Percentiles rank a stretch among this genome's conserved stretches.
Conservation (phyloP, 2,329 filamentous ascomycete species). For the Cadophora gregata region DNA sequence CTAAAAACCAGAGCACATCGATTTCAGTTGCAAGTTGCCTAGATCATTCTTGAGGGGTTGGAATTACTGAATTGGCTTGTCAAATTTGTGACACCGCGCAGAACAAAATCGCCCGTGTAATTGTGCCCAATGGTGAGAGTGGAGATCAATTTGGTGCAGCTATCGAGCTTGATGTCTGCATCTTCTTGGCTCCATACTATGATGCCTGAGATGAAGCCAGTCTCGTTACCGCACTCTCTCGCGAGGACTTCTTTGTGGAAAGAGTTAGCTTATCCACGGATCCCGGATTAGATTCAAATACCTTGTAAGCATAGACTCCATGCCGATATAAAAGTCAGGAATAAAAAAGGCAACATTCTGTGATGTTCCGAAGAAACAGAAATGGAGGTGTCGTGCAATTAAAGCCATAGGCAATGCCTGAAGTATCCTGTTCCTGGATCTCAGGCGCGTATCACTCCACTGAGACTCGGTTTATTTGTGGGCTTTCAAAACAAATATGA, state of each 20-base stretch:
- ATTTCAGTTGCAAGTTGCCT: not conserved
- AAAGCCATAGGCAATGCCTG: not conserved
- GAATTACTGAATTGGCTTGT: not conserved
- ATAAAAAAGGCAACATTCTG: not conserved
- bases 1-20: not conserved
- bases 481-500: not conserved
- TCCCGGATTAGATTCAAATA: not conserved
- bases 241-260: not conserved
- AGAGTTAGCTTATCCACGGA: too few relatives aligned
- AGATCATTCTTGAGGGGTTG: too few relatives aligned
- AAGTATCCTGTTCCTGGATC: too few relatives aligned
- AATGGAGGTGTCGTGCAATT: not conserved
- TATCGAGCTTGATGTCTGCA: slow-evolving; percentile 11
- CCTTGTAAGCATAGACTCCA: not conserved
- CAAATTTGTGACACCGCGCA: slow-evolving; percentile 10
- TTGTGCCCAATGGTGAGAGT: slow-evolving; percentile 8
- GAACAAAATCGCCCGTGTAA: slow-evolving; percentile 2
- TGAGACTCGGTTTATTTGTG: not conserved
- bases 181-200: slow-evolving; percentile 8
- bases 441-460: not conserved
- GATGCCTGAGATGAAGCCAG: not conserved
- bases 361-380: not conserved
- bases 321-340: not conserved
- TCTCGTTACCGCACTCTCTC: slow-evolving; percentile 3
- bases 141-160: not conserved